Base-by-base conservation (phyloP, 345 rosid species). In the Eucalyptus tenuipes region DNA sequence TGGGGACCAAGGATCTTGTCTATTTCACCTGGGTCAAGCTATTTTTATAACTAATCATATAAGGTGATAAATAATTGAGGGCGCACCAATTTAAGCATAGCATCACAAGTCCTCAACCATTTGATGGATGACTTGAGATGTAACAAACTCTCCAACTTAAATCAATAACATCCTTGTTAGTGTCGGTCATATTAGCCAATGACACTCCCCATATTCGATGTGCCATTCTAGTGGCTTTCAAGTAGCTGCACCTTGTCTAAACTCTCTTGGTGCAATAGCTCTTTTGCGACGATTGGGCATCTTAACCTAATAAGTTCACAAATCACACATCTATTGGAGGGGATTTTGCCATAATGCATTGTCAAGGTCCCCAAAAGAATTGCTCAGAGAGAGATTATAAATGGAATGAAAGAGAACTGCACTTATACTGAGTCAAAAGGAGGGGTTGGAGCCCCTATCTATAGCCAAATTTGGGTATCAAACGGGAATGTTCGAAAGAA, bases 251-350 rank as follows among this genome's bases (percentile, higher is more conserved):
- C 25, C 14, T 20, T 20, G 1, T 71, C 14, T 37, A 10, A 20
- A 1, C 27, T 71, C 14, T 71, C 31, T 59, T 59, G 66, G 0
- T 14, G 18, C 8, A 12, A 61, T 27, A 61, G 0, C 8, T 61
- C 3, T 61, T 20, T 17, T 8, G 80, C 0, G 13, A 33, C 1
- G 3, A 37, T 18, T 13, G 2, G 0, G 0, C 44, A 37, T 37
- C n/a, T 1, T 18, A 13, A 71, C 22, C 7, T 31, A 37, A 5
- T 71, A 71, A 17, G 45, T 71, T 10, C 14, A 71, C 2, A 71
- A 71, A 71, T 37, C 25, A 71, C 24, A 71, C 81, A 17, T 37
- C 13, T 71, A 0, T 0, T 10, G 13, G 13, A 71, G 7, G 13
- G 4, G 81, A 31, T 68, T 31, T 31, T 15, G 2, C 18, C 18